phyloP scores from a whole-genome alignment of 352 stramenopile genomes.

The Globisporangium splendens region DNA sequence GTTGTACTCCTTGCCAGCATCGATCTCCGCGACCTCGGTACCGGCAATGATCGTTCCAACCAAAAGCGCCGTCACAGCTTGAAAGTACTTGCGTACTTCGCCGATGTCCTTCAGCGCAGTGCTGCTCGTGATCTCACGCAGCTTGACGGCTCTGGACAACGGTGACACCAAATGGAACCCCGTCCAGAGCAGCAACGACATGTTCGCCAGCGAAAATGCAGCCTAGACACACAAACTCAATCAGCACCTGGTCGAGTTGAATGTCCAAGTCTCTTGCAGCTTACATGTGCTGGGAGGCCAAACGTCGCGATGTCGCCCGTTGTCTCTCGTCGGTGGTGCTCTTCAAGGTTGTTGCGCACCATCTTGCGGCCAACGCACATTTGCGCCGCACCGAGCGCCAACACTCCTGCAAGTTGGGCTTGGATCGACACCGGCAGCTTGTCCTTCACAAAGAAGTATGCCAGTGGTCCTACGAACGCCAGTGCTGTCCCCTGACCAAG shows the following conservation, averaged over 20 bases:
- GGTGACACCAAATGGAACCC: conserved; percentile 55
- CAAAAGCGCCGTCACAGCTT: conserved; percentile 37
- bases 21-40: conserved; percentile 91
- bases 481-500: conserved; percentile 90
- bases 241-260: neutral
- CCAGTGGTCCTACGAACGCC: conserved; percentile 85
- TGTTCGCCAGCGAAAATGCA: conserved; percentile 57
- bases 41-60: conserved; percentile 36
- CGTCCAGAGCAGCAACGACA: conserved; percentile 62
- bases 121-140: conserved; percentile 46
- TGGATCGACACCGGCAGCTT: conserved; percentile 54
- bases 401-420: conserved; percentile 31
- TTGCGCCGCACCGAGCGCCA: conserved; percentile 42
- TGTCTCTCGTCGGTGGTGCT: conserved; percentile 16
- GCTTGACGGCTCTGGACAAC: conserved; percentile 40
- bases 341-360: conserved; percentile 36
- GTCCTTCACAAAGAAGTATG: conserved; percentile 88
- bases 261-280: conserved; percentile 5
- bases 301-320: conserved; percentile 22
- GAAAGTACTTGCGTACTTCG: conserved; percentile 45
- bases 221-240: conserved; percentile 20
- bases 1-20: conserved; percentile 97
- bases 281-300: conserved; percentile 44
- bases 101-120: conserved; percentile 50
- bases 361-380: conserved; percentile 51